phyloP scores from a whole-genome alignment of 345 rosid species.

The Camelina neglecta region DNA sequence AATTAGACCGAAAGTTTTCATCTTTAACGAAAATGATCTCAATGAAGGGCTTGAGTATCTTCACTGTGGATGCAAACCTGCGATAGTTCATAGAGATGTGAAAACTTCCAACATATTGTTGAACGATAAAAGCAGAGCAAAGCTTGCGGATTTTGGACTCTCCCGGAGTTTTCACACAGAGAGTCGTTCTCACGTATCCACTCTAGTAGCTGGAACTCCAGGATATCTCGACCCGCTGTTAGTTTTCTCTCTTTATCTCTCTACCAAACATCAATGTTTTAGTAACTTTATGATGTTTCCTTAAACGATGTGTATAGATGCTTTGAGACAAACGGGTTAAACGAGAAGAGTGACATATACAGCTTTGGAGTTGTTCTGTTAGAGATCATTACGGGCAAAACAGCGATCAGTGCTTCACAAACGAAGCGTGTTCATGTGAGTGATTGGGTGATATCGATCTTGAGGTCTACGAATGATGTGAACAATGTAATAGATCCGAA shows the following conservation, averaged over 20 bases:
- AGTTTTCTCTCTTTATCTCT: constrained; percentile 7
- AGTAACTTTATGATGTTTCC: not conserved
- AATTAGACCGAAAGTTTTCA: not conserved
- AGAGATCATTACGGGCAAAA: constrained; percentile 38
- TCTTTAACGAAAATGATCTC: not conserved
- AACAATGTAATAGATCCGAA: constrained; percentile 32
- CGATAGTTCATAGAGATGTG: constrained; percentile 47
- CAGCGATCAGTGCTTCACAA: constrained; percentile 16
- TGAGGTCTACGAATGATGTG: constrained; percentile 50
- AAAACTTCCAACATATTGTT: constrained; percentile 50
- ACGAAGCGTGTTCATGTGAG: constrained; percentile 46
- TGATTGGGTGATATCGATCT: constrained; percentile 40
- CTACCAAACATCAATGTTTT: not conserved
- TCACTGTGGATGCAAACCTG: constrained; percentile 45
- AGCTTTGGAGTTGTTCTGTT: constrained; percentile 46
- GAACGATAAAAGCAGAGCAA: constrained; percentile 46
- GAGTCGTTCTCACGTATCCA: constrained; percentile 30
- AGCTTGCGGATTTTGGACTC: constrained; percentile 47
- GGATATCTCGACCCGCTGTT: constrained; percentile 44
- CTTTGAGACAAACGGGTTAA: constrained; percentile 33
- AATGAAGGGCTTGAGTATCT: constrained; percentile 46
- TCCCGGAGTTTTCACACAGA: constrained; percentile 43
- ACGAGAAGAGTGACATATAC: constrained; percentile 48
- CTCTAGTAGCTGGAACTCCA: constrained; percentile 41
- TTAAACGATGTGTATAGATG: constrained; percentile 21